These are phyloP conservation scores for Spathaspora girioi DNA, from an alignment of 805 yeast genomes.

Conservation along the genomic window DNA sequence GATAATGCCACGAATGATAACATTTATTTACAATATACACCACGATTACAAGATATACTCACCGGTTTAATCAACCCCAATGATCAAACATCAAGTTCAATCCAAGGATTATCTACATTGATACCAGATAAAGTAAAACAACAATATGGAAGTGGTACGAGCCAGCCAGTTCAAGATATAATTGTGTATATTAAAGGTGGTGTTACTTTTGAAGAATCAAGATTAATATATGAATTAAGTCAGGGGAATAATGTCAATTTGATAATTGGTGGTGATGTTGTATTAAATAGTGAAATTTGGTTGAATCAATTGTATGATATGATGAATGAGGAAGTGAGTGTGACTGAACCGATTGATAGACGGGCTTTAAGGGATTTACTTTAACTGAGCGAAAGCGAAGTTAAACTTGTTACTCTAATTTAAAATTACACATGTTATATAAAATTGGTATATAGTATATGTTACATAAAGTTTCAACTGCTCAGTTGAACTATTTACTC, in stretches of 20 bases:
- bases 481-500: no score
- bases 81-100: neutral
- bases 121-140: conserved; percentile 33
- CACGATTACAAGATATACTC: conserved; percentile 55
- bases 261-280: conserved; percentile 67
- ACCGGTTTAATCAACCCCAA: conserved; percentile 15
- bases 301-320: conserved; percentile 28
- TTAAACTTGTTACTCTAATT: no score
- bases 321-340: conserved; percentile 12
- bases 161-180: conserved; percentile 54
- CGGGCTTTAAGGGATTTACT: conserved; percentile 32
- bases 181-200: conserved; percentile 81
- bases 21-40: conserved; percentile 88
- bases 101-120: conserved; percentile 24
- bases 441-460: no score
- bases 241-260: conserved; percentile 50
- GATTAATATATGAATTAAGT: conserved; percentile 66
- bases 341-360: conserved; percentile 8
- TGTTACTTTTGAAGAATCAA: conserved; percentile 86
- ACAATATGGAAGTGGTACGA: conserved; percentile 20
- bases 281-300: conserved; percentile 35
- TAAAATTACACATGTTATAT: no score
- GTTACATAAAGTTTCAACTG: no score
- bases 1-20: conserved; percentile 41
- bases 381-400: no score